Evolutionary conservation across 108 stramenopile genomes (phyloP).

Genomic region (Mayamaea pseudoterrestris): DNA sequence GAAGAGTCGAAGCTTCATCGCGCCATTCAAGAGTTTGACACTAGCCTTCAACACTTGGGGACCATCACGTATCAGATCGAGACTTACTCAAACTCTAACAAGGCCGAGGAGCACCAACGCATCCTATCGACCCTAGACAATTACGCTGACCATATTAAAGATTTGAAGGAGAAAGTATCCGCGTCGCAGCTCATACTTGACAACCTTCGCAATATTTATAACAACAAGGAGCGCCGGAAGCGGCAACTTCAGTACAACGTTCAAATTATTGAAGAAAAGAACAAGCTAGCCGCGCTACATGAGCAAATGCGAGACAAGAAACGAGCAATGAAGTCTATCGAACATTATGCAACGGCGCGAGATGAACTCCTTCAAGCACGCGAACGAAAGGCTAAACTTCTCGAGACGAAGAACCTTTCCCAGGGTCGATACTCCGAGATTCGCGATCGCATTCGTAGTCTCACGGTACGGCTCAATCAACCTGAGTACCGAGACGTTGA

Average conservation of each 20-base stretch:
- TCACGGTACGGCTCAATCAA: conserved; percentile 30
- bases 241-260: conserved; percentile 60
- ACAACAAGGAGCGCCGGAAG: conserved; percentile 55
- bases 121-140: too few species aligned
- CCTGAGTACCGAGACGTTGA: conserved; percentile 79
- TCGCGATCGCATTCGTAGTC: conserved; percentile 40
- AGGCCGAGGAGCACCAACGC: conserved; percentile 17
- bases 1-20: conserved; percentile 9
- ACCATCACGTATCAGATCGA: conserved; percentile 17
- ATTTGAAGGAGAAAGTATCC: conserved; percentile 35
- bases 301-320: conserved; percentile 25
- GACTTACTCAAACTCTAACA: conserved; percentile 13
- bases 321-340: conserved; percentile 22
- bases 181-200: conserved; percentile 33
- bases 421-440: conserved; percentile 52
- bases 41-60: conserved; percentile 20
- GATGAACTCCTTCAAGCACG: conserved; percentile 18
- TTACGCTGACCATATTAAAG: conserved; percentile 16
- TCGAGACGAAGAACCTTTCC: conserved; percentile 18
- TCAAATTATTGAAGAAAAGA: conserved; percentile 26
- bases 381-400: conserved; percentile 17
- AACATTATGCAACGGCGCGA: conserved; percentile 27
- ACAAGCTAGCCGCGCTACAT: conserved; percentile 8
- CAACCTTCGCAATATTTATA: conserved; percentile 32
- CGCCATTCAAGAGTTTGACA: conserved; percentile 21